A percentile compares a stretch with the other conserved stretches of the same genome.
phyloP scores from a whole-genome alignment of 495 filamentous ascomycete genomes.

The Emericellopsis terricola region DNA sequence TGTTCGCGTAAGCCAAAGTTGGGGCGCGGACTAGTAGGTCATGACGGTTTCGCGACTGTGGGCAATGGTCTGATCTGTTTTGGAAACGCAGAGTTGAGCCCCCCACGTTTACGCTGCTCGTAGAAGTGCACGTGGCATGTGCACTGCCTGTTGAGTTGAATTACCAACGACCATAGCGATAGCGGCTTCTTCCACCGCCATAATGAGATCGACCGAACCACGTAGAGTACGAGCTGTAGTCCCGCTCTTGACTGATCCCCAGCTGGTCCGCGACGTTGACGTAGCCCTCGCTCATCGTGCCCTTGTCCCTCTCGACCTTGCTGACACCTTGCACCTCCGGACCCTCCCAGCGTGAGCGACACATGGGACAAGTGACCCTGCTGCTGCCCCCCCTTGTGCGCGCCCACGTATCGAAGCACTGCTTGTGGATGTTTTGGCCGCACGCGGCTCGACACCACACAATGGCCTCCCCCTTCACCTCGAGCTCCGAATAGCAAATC shows the following conservation, averaged over 20 bases:
- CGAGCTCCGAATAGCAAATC: conserved; percentile 57
- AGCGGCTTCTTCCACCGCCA: too few species aligned
- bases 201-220: too few species aligned
- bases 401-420: conserved; percentile 58
- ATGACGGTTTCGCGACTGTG: too few species aligned
- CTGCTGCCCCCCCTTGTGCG: conserved; percentile 21
- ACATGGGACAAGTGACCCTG: conserved; percentile 41
- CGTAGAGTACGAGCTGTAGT: too few species aligned
- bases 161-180: too few species aligned
- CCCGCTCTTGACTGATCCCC: conserved; percentile 36
- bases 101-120: too few species aligned
- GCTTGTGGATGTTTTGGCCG: conserved; percentile 61
- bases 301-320: conserved; percentile 22
- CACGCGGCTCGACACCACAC: conserved; percentile 59
- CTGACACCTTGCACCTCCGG: conserved; percentile 30
- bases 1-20: too few species aligned
- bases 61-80: too few species aligned
- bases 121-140: too few species aligned
- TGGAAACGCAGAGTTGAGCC: too few species aligned
- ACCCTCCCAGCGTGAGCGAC: conserved; percentile 41
- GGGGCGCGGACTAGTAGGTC: too few species aligned
- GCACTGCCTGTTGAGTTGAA: too few species aligned
- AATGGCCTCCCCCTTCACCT: conserved; percentile 29
- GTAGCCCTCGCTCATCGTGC: conserved; percentile 38
- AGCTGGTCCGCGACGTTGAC: conserved; percentile 46